Percentiles rank a stretch among this genome's conserved stretches.
phyloP scores from a whole-genome alignment of 805 yeast species.

The Brettanomyces anomalus region DNA sequence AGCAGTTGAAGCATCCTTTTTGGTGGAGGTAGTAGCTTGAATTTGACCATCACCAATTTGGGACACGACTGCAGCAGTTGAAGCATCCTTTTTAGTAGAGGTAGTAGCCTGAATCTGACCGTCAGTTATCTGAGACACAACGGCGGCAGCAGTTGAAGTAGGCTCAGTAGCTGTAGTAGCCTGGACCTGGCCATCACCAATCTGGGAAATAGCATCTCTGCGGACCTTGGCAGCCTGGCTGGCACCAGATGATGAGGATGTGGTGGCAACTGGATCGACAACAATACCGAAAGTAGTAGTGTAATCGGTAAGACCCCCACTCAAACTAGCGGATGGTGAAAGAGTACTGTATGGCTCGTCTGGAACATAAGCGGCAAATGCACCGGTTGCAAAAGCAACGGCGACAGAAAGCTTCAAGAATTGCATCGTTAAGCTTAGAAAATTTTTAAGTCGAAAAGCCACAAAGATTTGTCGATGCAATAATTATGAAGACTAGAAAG shows the following conservation, averaged over 20 bases:
- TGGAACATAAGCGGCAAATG: slow-evolving; percentile 56
- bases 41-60: slow-evolving; percentile 40
- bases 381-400: slow-evolving; percentile 35
- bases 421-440: slow-evolving; percentile 1
- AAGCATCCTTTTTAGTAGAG: slow-evolving; percentile 15
- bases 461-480: no score
- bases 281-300: slow-evolving; percentile 61
- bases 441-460: no score
- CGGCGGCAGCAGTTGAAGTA: slow-evolving; percentile 23
- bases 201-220: slow-evolving; percentile 39
- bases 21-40: slow-evolving; percentile 27
- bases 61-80: slow-evolving; percentile 26
- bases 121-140: slow-evolving; percentile 26
- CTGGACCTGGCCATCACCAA: slow-evolving; percentile 17
- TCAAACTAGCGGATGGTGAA: slow-evolving; percentile 46
- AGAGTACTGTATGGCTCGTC: slow-evolving; percentile 63
- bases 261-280: slow-evolving; percentile 26
- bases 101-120: slow-evolving; percentile 25
- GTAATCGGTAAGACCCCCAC: slow-evolving; percentile 49
- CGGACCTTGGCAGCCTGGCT: slow-evolving; percentile 27
- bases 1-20: slow-evolving; percentile 36
- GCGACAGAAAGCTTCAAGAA: slow-evolving; percentile 24
- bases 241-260: neutral
- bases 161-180: slow-evolving; percentile 24
- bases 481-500: no score